Base-by-base conservation (phyloP, 805 yeast genomes). In the Saturnispora zaruensis region DNA sequence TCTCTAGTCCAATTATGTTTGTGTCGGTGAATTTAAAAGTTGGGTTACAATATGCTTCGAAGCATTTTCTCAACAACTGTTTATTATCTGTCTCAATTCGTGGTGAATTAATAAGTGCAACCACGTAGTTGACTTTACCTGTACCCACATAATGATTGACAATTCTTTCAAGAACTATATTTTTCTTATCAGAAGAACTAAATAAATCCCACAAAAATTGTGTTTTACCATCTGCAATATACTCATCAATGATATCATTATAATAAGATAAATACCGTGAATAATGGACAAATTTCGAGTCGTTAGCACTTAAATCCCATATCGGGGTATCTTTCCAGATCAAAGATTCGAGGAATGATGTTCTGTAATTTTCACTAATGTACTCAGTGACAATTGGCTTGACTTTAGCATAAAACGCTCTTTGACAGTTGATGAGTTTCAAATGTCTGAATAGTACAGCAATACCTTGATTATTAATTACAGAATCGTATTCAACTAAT, bases 1-100 rank as follows among this genome's bases (percentile, higher is more conserved):
- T 38, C 6, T 47, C 30, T 20, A 41, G 33, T 13, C 50, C 49
- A 40, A 46, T 46, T 9, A 46, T 6, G 25, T 46, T 46, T 18
- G 16, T 40, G 18, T 23, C 23, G 5, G 24, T 18, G 18, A 41
- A 25, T 30, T 40, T 18, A 13, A 40, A 41, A 2, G 30, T 40
- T n/a, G 25, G 16, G 21, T 30, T 20, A 18, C 4, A 14, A 16
- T 40, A 40, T 26, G 38, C 33, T 28, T 26, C 36, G 23, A 38
- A 28, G 8, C 28, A 32, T 16, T 26, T 37, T 14, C 7, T 23
- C 5, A 46, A 21, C 4, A 46, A 6, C 23, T 46, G 20, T 7
- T 18, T 20, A 11, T 41, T 41, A 34, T 47, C 32, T 6, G 33
- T 25, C 3, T 47, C 26, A 11, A 47, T 41, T 9, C 25, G 20